phyloP scores from a whole-genome alignment of 257 asterid species.

The Nicotiana sylvestris region DNA sequence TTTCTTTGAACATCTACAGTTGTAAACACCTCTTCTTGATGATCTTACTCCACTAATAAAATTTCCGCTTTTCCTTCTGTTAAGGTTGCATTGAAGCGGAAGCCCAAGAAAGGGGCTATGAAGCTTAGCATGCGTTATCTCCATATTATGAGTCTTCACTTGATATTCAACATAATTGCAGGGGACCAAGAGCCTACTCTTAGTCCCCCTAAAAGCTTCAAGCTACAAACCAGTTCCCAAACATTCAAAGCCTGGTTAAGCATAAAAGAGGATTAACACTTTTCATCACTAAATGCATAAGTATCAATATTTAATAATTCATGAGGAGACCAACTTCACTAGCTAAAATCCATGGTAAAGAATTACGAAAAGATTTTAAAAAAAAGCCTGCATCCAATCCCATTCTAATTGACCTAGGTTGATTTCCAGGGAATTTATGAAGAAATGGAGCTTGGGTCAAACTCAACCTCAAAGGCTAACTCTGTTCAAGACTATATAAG shows the following conservation, averaged over 20 bases:
- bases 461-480: too few relatives aligned
- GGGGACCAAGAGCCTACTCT: slow-evolving; percentile 95
- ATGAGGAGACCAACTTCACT: not conserved
- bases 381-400: not conserved
- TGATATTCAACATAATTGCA: slow-evolving; percentile 35
- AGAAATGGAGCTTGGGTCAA: too few relatives aligned
- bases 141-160: slow-evolving; percentile 15
- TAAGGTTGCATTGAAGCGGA: slow-evolving; percentile 45
- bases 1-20: slow-evolving; percentile 53
- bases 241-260: slow-evolving; percentile 20
- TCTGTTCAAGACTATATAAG: too few relatives aligned
- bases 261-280: not conserved
- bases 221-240: not conserved
- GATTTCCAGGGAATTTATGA: not conserved
- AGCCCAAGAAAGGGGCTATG: slow-evolving; percentile 59
- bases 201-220: slow-evolving; percentile 54
- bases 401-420: not conserved
- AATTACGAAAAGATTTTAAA: not conserved
- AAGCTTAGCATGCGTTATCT: slow-evolving; percentile 52
- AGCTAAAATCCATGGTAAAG: not conserved
- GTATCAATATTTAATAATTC: not conserved
- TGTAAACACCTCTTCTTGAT: slow-evolving; percentile 29
- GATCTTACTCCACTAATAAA: slow-evolving; percentile 31
- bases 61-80: slow-evolving; percentile 29
- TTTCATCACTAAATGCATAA: slow-evolving; percentile 4